Conservation (phyloP, 2,329 filamentous ascomycete genomes). For the Pseudogymnoascus sp. region DNA sequence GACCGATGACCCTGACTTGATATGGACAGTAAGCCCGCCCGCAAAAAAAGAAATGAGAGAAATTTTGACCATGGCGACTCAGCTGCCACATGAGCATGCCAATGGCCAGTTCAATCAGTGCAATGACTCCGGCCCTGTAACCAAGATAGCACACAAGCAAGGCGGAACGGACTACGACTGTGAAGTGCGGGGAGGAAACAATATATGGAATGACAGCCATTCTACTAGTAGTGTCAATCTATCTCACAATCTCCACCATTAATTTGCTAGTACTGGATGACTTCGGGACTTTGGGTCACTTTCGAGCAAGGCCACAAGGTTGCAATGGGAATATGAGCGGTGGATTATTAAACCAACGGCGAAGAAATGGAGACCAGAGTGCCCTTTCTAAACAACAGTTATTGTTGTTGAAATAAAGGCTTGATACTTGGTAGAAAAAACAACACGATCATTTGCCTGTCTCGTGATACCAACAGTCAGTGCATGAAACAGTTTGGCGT, state of each 20-base stretch:
- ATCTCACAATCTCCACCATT: background rate
- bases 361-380: background rate
- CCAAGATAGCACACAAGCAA: background rate
- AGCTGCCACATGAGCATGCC: background rate
- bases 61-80: background rate
- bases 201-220: slow-evolving; percentile 5
- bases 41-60: background rate
- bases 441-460: background rate
- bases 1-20: background rate
- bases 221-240: background rate
- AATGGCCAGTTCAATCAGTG: background rate
- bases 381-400: background rate
- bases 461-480: slow-evolving; percentile 7
- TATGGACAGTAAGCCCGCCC: background rate
- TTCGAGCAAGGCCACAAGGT: background rate
- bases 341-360: background rate
- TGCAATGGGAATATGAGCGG: background rate
- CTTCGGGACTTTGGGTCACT: background rate
- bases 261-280: background rate
- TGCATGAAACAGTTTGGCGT: slow-evolving; percentile 8
- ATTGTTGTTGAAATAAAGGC: background rate
- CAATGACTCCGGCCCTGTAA: background rate
- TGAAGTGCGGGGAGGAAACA: background rate
- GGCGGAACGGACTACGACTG: background rate
- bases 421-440: background rate